Conservation (phyloP, 208 protist species). For the Crithidia brevicula region DNA sequence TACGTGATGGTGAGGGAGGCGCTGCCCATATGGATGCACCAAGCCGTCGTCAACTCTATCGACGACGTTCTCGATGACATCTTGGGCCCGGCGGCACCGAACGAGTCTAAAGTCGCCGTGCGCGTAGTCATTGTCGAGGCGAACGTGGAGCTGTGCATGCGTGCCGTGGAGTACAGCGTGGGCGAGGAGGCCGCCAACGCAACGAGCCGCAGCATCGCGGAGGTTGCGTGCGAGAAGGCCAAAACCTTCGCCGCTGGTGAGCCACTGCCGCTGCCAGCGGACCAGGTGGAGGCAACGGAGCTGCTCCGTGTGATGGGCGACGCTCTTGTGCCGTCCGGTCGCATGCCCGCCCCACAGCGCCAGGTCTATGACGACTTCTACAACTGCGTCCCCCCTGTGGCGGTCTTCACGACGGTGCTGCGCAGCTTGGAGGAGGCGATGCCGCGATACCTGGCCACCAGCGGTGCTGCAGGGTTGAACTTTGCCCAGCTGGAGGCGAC, state of each 20-base stretch:
- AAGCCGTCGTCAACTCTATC: too few species aligned
- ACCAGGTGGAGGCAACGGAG: constrained; percentile 55
- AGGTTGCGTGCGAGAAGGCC: constrained; percentile 85
- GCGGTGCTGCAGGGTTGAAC: constrained; percentile 44
- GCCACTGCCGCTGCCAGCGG: constrained; percentile 50
- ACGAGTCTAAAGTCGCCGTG: constrained; percentile 22
- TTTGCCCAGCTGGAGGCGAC: constrained; percentile 63
- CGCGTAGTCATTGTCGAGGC: constrained; percentile 39
- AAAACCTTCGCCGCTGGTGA: constrained; percentile 32
- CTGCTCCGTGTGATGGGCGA: constrained; percentile 88
- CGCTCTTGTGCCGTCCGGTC: constrained; percentile 86
- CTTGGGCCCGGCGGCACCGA: constrained; percentile 17
- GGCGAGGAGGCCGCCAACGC: constrained; percentile 91
- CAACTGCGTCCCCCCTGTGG: constrained; percentile 77
- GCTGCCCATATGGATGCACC: constrained; percentile 68
- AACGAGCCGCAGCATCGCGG: constrained; percentile 43
- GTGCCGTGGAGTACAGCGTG: constrained; percentile 85
- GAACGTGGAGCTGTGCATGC: constrained; percentile 80
- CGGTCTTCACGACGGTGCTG: constrained; percentile 64
- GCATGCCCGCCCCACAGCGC: constrained; percentile 83
- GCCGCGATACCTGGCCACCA: constrained; percentile 51
- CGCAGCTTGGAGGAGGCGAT: constrained; percentile 77
- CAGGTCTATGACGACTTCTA: constrained; percentile 96
- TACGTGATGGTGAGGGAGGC: constrained; percentile 94
- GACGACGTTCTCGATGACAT: constrained; percentile 29